Evolutionary conservation across 2,329 filamentous ascomycete genomes (phyloP), one percentile per base, ranked within the genome.

Genomic region (Hymenoscyphus fructigenus): DNA sequence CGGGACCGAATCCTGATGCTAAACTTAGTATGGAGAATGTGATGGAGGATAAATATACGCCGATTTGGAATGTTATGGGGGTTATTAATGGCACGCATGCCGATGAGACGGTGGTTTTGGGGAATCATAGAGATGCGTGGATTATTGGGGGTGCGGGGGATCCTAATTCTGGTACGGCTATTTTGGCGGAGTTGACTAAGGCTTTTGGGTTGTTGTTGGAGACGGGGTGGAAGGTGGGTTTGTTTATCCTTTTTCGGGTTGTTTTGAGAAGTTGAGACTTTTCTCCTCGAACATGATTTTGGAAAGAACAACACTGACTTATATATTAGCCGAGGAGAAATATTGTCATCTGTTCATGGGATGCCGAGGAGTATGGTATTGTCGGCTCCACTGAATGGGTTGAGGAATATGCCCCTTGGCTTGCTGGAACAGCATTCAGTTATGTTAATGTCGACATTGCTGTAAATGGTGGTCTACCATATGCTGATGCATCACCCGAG

Each of bases 111-210:
- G 82, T 97, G 34, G 83, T 97, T 2, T 78, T 97, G 23, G 92
- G 92, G 7, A 96, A 96, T 74, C 92, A 96, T 73, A 86, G 91
- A 36, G 92, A 96, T 76, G 90, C 92, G 0, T 94, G 91, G 91
- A 53, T 53, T 61, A 88, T 88, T n/a, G 91, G 91, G 12, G 91
- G 91, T 26, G 90, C 90, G 9, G 89, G 82, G 9, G 91, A 94
- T 71, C 91, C 91, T 1, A 93, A 93, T 79, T 90, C 88, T 68
- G 91, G 91, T 65, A 91, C 89, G 26, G 89, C 91, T 1, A 85
- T 88, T 0, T 76, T 94, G 61, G 91, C 91, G 68, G 91, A 94
- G 71, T 85, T 93, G 1, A 84, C 92, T 55, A 85, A 89, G 62
- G 86, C 86, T 59, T 90, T 93, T 67, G 89, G 90, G 20, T 81